Evolutionary conservation across 2,329 filamentous ascomycete species (phyloP).

Genomic region (Talaromyces sp.): DNA sequence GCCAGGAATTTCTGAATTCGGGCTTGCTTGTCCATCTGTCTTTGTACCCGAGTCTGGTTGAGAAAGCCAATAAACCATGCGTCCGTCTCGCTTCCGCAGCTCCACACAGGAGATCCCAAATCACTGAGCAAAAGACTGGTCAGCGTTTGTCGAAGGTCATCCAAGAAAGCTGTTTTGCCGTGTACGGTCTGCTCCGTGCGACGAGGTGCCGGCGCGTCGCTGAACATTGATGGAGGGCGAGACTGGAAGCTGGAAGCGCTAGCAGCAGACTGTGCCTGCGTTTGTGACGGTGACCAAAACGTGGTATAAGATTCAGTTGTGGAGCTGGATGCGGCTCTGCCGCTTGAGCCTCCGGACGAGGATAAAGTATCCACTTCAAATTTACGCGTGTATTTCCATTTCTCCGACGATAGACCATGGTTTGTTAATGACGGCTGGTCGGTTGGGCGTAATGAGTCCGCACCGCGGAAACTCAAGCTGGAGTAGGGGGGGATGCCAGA

Average conservation of each 20-base stretch:
- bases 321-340: slow-evolving; percentile 64
- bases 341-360: slow-evolving; percentile 56
- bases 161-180: slow-evolving; percentile 74
- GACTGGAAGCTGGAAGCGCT: slow-evolving; percentile 57
- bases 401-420: slow-evolving; percentile 66
- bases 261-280: slow-evolving; percentile 61
- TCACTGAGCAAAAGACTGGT: slow-evolving; percentile 86
- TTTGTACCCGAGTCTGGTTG: slow-evolving; percentile 48
- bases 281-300: slow-evolving; percentile 86
- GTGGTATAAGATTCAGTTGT: slow-evolving; percentile 73
- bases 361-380: slow-evolving; percentile 60
- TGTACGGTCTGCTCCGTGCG: slow-evolving; percentile 47
- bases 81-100: slow-evolving; percentile 89
- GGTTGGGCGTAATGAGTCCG: slow-evolving; percentile 31
- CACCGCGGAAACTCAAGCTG: slow-evolving; percentile 27
- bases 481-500: slow-evolving; percentile 25
- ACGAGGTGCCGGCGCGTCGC: slow-evolving; percentile 34
- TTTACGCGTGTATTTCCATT: slow-evolving; percentile 58
- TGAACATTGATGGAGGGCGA: slow-evolving; percentile 42
- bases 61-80: slow-evolving; percentile 66
- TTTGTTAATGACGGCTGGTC: slow-evolving; percentile 45
- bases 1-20: slow-evolving; percentile 38
- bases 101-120: slow-evolving; percentile 78
- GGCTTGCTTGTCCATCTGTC: slow-evolving; percentile 40
- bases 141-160: slow-evolving; percentile 72